Base-by-base conservation (phyloP, 78 protist species). In the Speleostelium caveatum region DNA sequence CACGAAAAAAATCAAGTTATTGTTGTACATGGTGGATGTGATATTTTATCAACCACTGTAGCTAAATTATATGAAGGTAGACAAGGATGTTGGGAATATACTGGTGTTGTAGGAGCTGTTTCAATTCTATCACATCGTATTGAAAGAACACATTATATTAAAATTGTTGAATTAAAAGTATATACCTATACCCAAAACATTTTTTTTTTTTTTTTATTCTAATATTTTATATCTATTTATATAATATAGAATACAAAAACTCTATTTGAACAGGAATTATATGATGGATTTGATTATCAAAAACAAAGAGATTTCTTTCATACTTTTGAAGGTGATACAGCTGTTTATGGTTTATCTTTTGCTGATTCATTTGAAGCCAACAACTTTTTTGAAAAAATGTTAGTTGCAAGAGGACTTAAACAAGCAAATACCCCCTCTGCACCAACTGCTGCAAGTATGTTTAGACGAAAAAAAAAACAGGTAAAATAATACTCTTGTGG, bases 231-330 rank as follows among this genome's bases (percentile, higher is more conserved):
- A 3, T 66, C 22, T 28, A 1, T 28, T 39, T 55, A 5, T 16
- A 28, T 24, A 36, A 35, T 26, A 6, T 19, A 62, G 55, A 1
- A 53, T 33, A 41, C 72, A 6, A 56, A 79, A 41, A 61, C 41
- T 41, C 71, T 58, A 24, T 93, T 93, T 36, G 86, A 86, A 42
- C 96, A 93, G 65, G 96, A 93, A 63, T 26, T 93, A 7, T 93
- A 93, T 42, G 85, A 86, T 33, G n/a, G 66, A 21, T 86, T 93
- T 58, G 89, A 75, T 2, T 76, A 41, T 55, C 35, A 63, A 53
- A 49, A 63, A 32, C 53, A n/a, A 49, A 83, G 53, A 39, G 75
- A 78, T 14, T 93, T 86, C 83, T 83, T 93, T 58, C 73, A 87
- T 32, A 76, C 71, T 4, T 93, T 93, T 76, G 96, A 93, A 66